Evolutionary conservation across 2,329 filamentous ascomycete species (phyloP), one percentile per base, ranked within the genome.

Genomic region (Ascochyta koolunga): DNA sequence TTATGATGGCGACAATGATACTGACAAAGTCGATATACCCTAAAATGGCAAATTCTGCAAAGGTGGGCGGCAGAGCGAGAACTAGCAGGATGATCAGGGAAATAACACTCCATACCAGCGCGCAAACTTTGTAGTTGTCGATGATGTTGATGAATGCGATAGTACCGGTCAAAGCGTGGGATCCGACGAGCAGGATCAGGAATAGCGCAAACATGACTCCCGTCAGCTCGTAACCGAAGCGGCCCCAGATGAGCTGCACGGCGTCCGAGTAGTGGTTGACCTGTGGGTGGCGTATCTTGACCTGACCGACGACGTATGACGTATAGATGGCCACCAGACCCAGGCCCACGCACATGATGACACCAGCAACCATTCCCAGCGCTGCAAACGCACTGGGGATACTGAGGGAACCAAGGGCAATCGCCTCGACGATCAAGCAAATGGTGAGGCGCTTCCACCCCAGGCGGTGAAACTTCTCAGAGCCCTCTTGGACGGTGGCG

Each of bases 231-330:
- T 71, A 68, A 43, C 72, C 72, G 44, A 72, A 72, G 16, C 75
- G 76, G 11, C 89, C 89, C 64, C 81, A 80, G 56, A 91, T 78
- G 51, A 90, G 78, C 40, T 82, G 77, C 4, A 87, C 87, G 6
- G 86, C 88, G 62, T 91, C 88, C 24, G 86, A 86, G 71, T 90
- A 89, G 68, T 86, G 86, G 41, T 82, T 79, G 51, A 90, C 82
- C 9, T 86, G 76, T 4, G 87, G 86, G 66, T 84, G 80, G 50
- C 70, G 74, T 64, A 82, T 72, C 64, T 84, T 84, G 74, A 87
- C 84, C 67, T 85, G 82, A 31, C 83, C 85, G 44, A 88, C 80
- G 13, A 87, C 80, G 62, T 83, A 85, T 45, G 83, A 83, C 4
- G 84, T 86, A 69, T 86, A 87, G 22, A 83, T 85, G 10, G 85